phyloP scores from a whole-genome alignment of 495 filamentous ascomycete species.

The Xylaria flabelliformis region DNA sequence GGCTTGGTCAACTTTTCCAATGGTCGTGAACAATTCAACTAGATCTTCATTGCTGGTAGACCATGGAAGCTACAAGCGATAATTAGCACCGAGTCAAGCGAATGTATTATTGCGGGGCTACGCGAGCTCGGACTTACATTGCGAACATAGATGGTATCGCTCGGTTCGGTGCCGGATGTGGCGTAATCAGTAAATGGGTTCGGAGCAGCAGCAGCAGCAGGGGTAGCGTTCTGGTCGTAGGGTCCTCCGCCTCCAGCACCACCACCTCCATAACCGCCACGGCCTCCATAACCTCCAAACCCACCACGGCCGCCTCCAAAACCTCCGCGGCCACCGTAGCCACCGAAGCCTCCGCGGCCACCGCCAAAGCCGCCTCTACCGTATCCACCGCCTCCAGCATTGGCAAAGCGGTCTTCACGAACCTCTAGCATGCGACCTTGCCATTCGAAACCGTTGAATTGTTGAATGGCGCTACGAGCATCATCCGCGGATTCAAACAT shows the following conservation, averaged over 20 bases:
- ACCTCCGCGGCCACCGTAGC: constrained; percentile 57
- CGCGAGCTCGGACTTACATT: constrained; percentile 71
- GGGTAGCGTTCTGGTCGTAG: constrained; percentile 44
- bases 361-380: constrained; percentile 63
- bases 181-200: constrained; percentile 97
- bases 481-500: constrained; percentile 94
- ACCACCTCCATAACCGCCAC: constrained; percentile 44
- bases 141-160: constrained; percentile 88
- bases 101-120: constrained; percentile 6
- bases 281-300: constrained; percentile 49
- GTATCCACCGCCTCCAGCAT: constrained; percentile 58
- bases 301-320: constrained; percentile 50
- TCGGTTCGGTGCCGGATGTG: constrained; percentile 83
- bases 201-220: constrained; percentile 58
- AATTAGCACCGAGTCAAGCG: constrained; percentile 32
- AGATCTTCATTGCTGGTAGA: constrained; percentile 98
- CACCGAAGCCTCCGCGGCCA: constrained; percentile 64
- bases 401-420: constrained; percentile 94
- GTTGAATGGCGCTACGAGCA: constrained; percentile 91
- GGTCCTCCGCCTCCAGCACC: constrained; percentile 51
- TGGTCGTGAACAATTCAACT: constrained; percentile 94
- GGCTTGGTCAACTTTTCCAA: constrained; percentile 95
- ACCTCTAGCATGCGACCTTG: constrained; percentile 93
- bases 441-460: constrained; percentile 99
- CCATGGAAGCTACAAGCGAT: constrained; percentile 79